phyloP scores from a whole-genome alignment of 371 early-diverging fungal genomes.

The Umbelopsis sp. region DNA sequence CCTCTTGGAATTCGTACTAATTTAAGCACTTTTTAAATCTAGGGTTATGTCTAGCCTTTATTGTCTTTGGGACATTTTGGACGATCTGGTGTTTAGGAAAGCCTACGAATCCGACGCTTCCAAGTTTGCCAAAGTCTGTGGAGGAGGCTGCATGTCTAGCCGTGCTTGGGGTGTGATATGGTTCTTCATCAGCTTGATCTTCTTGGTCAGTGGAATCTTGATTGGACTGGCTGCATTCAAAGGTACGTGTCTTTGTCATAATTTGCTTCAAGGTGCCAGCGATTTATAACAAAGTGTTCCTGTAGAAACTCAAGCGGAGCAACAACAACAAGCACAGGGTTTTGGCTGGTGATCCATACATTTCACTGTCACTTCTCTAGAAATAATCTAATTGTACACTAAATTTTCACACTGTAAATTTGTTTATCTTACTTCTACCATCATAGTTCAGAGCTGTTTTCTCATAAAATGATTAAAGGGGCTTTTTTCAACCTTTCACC shows the following conservation, averaged over 20 bases:
- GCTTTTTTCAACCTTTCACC: not conserved
- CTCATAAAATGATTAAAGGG: too few species aligned
- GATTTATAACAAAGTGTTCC: too few species aligned
- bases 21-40: not conserved
- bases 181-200: conserved; percentile 83
- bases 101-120: conserved; percentile 93
- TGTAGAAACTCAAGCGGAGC: conserved; percentile 36
- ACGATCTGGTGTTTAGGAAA: conserved; percentile 88
- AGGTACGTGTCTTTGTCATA: conserved; percentile 28
- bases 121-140: conserved; percentile 82
- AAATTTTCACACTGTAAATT: not conserved
- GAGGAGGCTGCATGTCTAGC: conserved; percentile 72
- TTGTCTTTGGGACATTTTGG: conserved; percentile 93
- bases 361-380: not conserved
- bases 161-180: conserved; percentile 90
- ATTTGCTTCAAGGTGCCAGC: not conserved
- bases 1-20: conserved; percentile 9
- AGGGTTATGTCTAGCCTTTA: conserved; percentile 92
- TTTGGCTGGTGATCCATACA: conserved; percentile 31
- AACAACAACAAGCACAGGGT: conserved; percentile 36
- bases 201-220: conserved; percentile 77
- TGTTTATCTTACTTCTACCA: too few species aligned
- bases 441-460: too few species aligned
- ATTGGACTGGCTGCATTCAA: conserved; percentile 84
- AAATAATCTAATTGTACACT: conserved; percentile 9